These are phyloP conservation scores for Lachancea waltii DNA, from an alignment of 805 yeast species.

Conservation along the genomic window DNA sequence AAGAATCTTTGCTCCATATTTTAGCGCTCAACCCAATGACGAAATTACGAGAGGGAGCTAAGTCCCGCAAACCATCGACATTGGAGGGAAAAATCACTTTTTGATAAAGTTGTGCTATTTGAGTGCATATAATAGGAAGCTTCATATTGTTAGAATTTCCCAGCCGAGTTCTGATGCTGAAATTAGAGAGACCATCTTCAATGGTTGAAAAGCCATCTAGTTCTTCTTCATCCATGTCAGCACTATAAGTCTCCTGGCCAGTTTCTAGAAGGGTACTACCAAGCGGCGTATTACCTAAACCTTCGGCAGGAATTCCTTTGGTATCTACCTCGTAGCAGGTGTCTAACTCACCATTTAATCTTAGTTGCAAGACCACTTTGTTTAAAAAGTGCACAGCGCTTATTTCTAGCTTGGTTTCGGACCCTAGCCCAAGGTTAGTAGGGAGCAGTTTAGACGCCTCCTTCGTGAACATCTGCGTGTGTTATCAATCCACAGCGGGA, in stretches of 20 bases:
- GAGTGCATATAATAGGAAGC: constrained; percentile 43
- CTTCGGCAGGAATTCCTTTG: constrained; percentile 20
- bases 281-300: constrained; percentile 12
- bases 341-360: constrained; percentile 36
- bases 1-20: constrained; percentile 37
- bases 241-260: too few species aligned
- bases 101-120: constrained; percentile 33
- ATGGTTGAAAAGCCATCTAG: constrained; percentile 15
- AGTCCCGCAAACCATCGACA: constrained; percentile 5
- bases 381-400: constrained; percentile 23
- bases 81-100: constrained; percentile 21
- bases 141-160: constrained; percentile 45
- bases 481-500: not conserved
- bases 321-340: constrained; percentile 40
- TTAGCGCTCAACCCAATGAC: constrained; percentile 41
- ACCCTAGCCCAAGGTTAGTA: constrained; percentile 4
- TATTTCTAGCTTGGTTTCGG: constrained; percentile 6
- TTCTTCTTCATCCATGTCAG: constrained; percentile 16
- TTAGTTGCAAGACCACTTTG: constrained; percentile 23
- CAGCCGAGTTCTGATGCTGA: constrained; percentile 41
- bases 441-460: constrained; percentile 10
- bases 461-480: constrained; percentile 10
- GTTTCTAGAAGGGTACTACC: constrained; percentile 7
- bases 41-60: constrained; percentile 17
- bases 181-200: constrained; percentile 31